phyloP scores from a whole-genome alignment of 768 basidiomycete genomes.

The Dentipellis sp. region DNA sequence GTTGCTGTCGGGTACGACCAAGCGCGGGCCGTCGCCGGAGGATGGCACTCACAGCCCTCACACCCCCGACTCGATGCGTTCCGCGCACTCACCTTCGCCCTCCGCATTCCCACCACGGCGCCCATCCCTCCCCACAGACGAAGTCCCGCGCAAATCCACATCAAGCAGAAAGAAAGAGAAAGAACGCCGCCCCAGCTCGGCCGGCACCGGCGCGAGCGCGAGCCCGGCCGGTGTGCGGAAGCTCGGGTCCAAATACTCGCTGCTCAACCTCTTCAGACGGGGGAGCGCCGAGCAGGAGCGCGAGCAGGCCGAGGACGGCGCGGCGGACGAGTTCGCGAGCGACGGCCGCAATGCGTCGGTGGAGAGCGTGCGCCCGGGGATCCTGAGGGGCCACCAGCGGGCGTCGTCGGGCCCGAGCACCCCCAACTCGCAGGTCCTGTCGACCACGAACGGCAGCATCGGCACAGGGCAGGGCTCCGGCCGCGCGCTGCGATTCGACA shows the following conservation, averaged over 20 bases:
- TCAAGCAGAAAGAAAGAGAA: background rate
- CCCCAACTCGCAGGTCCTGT: slow-evolving; percentile 15
- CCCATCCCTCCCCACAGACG: slow-evolving; percentile 9
- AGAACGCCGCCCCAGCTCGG: slow-evolving; percentile 57
- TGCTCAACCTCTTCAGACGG: slow-evolving; percentile 70
- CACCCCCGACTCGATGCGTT: background rate
- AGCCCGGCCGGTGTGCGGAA: slow-evolving; percentile 35
- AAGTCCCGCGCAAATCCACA: slow-evolving; percentile 6
- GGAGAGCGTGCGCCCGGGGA: background rate
- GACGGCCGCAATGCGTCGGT: background rate
- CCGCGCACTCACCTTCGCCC: slow-evolving; percentile 22
- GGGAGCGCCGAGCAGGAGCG: slow-evolving; percentile 23
- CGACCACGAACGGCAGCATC: slow-evolving; percentile 13
- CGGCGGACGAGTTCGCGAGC: background rate
- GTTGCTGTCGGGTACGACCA: background rate
- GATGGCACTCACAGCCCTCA: background rate
- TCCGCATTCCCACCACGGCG: slow-evolving; percentile 17
- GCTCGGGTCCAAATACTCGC: slow-evolving; percentile 62
- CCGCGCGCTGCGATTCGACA: slow-evolving; percentile 4
- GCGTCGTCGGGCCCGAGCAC: slow-evolving; percentile 8
- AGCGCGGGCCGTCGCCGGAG: background rate
- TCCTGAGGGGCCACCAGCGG: background rate
- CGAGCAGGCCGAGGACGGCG: background rate
- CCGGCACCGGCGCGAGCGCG: slow-evolving; percentile 46
- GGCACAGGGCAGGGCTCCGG: background rate